Percentiles rank a stretch among this genome's conserved stretches.
phyloP scores from a whole-genome alignment of 176 grass and related monocot genomes.

The Triticum aestivum region DNA sequence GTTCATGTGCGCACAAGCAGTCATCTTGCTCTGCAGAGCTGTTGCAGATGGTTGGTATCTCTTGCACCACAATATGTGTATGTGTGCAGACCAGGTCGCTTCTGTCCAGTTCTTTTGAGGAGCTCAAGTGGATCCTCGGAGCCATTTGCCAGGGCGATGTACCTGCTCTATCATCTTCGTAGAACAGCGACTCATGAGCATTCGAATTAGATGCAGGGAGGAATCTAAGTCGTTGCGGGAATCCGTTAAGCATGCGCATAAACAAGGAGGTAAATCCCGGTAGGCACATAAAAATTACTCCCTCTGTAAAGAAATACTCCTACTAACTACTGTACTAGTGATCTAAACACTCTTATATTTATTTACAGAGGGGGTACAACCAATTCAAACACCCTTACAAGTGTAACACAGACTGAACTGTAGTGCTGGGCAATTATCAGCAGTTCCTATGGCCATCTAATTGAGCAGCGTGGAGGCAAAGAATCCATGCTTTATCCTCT shows the following conservation, averaged over 20 bases:
- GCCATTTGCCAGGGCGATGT: not conserved
- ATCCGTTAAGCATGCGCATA: not conserved
- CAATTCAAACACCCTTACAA: too few species aligned
- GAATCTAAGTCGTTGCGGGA: not conserved
- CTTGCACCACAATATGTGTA: too few species aligned
- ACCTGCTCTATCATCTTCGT: not conserved
- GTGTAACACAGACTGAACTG: not conserved
- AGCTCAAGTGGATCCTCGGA: not conserved
- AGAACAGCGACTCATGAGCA: not conserved
- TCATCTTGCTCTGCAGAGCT: not conserved
- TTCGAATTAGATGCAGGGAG: not conserved
- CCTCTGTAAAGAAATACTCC: too few species aligned
- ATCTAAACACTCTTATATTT: too few species aligned
- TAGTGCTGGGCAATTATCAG: not conserved
- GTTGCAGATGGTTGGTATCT: too few species aligned
- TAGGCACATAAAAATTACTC: too few species aligned
- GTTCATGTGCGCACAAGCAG: not conserved
- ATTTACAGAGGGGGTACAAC: too few species aligned
- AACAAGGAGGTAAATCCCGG: too few species aligned
- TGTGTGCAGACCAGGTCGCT: too few species aligned
- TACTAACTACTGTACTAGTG: too few species aligned
- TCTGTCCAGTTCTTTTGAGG: not conserved
- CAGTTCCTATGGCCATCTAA: not conserved
- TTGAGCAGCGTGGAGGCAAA: conserved; percentile 22
- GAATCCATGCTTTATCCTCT: not conserved